Conservation (phyloP, 106 monocot genomes). For the Gastrodia elata region DNA sequence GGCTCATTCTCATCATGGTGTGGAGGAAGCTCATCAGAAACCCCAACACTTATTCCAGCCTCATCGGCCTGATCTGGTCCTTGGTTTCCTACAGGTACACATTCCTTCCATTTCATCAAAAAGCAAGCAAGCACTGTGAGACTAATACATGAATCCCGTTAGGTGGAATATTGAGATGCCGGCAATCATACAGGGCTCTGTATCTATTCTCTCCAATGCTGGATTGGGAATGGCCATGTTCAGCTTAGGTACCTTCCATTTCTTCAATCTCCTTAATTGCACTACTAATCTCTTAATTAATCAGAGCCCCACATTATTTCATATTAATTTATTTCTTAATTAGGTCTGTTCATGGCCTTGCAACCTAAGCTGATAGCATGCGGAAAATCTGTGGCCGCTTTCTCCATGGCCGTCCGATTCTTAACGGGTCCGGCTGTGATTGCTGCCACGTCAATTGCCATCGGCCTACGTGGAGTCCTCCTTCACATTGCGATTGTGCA, state of each 20-base stretch:
- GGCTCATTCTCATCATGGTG: slow-evolving; percentile 88
- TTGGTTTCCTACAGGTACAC: slow-evolving; percentile 63
- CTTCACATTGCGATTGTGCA: slow-evolving; percentile 79
- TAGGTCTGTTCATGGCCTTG: slow-evolving; percentile 90
- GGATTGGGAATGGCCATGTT: slow-evolving; percentile 94
- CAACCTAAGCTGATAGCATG: slow-evolving; percentile 86
- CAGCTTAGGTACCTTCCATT: slow-evolving; percentile 51
- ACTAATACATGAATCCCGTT: too few species aligned
- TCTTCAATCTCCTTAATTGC: background rate
- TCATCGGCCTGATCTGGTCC: slow-evolving; percentile 73
- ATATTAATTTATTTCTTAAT: background rate
- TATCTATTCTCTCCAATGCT: slow-evolving; percentile 78
- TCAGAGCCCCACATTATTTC: too few species aligned
- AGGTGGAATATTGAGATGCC: slow-evolving; percentile 89
- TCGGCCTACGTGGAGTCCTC: slow-evolving; percentile 70
- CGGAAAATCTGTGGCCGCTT: slow-evolving; percentile 61
- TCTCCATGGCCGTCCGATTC: slow-evolving; percentile 82
- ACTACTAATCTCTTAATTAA: too few species aligned
- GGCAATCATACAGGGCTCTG: slow-evolving; percentile 67
- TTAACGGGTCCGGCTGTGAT: slow-evolving; percentile 77
- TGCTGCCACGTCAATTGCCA: slow-evolving; percentile 59
- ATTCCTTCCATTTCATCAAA: background rate
- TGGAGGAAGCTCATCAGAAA: slow-evolving; percentile 90
- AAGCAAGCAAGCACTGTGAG: too few species aligned
- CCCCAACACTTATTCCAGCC: slow-evolving; percentile 84